Percentiles rank a stretch among this genome's conserved stretches.
Conservation (phyloP, 2,329 filamentous ascomycete genomes). For the Trichoderma semiorbis region DNA sequence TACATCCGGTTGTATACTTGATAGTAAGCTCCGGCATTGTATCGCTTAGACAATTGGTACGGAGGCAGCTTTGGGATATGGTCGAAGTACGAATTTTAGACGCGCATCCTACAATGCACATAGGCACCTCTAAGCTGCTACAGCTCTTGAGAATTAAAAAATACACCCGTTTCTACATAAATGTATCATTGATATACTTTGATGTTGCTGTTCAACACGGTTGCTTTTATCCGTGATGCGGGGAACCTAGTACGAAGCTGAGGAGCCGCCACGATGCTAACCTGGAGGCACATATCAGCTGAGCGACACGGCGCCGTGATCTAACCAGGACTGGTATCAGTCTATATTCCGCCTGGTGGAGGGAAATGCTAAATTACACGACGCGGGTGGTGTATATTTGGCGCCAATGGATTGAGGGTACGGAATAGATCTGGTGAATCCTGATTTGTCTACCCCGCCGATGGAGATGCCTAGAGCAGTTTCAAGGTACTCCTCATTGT, state of each 20-base stretch:
- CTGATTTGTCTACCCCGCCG: not conserved
- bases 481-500: not conserved
- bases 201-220: not conserved
- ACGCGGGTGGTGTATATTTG: not conserved
- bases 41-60: not conserved
- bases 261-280: not conserved
- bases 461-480: not conserved
- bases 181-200: not conserved
- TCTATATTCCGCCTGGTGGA: not conserved
- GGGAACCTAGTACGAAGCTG: not conserved
- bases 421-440: not conserved
- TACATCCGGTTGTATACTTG: not conserved
- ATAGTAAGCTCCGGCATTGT: not conserved
- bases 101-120: not conserved
- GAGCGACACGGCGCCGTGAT: not conserved
- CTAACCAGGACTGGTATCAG: not conserved
- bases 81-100: not conserved
- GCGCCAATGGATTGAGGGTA: not conserved
- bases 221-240: not conserved
- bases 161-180: not conserved
- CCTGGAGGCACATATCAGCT: not conserved
- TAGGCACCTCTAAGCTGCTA: not conserved
- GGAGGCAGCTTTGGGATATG: not conserved
- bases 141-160: not conserved
- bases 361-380: not conserved